phyloP scores from a whole-genome alignment of 176 grass and related monocot species.

The Carex parvula region DNA sequence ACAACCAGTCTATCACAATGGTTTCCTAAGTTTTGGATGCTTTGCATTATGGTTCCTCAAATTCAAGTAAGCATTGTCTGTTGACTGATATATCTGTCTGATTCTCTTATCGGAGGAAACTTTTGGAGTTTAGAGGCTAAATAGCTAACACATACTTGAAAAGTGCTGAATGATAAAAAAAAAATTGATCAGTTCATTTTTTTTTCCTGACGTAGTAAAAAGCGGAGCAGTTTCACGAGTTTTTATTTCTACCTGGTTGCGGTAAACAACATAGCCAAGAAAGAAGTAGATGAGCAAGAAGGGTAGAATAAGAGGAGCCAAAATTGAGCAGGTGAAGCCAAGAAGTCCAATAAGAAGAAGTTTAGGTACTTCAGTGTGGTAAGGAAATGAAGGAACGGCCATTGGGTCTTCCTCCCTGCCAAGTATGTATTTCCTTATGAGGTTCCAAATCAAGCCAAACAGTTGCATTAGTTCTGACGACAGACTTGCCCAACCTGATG shows the following conservation, averaged over 20 bases:
- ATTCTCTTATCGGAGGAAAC: not conserved
- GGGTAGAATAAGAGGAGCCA: constrained; percentile 85
- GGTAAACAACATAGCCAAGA: constrained; percentile 80
- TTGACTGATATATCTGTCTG: not conserved
- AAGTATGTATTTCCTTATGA: constrained; percentile 62
- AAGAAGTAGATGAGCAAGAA: constrained; percentile 88
- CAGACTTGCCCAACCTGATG: constrained; percentile 93
- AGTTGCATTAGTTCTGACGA: constrained; percentile 89
- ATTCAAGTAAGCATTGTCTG: not conserved
- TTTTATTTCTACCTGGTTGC: constrained; percentile 59
- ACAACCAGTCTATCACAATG: not conserved
- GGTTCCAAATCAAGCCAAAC: constrained; percentile 68
- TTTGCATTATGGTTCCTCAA: not conserved
- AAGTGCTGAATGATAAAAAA: not conserved
- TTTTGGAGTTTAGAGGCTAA: not conserved
- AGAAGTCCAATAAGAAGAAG: constrained; percentile 73
- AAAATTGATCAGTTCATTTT: not conserved
- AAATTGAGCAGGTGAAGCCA: constrained; percentile 85
- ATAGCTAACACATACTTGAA: not conserved
- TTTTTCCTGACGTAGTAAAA: not conserved
- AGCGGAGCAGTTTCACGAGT: not conserved
- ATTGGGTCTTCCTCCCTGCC: constrained; percentile 44
- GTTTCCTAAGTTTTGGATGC: not conserved
- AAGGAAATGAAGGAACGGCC: constrained; percentile 63
- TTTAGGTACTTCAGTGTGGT: constrained; percentile 88